Conservation (phyloP, 2,329 filamentous ascomycete species). For the Colletotrichum sublineola region DNA sequence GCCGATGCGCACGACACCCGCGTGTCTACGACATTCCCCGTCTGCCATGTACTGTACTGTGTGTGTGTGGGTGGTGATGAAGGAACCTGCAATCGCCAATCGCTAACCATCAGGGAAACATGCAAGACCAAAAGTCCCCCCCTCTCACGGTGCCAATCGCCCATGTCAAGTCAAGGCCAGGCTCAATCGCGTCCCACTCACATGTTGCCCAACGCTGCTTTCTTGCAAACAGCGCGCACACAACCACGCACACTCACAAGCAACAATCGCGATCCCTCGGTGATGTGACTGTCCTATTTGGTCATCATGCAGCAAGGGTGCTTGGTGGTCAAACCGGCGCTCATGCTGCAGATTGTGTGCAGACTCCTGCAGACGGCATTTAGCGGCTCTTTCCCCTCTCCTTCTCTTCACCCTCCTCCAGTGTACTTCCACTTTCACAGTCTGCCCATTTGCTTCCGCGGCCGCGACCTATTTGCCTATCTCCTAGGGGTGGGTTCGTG, state of each 20-base stretch:
- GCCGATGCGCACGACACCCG: conserved; percentile 6
- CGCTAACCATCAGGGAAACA: neutral
- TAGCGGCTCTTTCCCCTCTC: conserved; percentile 26
- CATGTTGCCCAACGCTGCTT: conserved; percentile 16
- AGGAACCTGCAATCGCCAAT: neutral
- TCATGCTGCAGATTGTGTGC: conserved; percentile 29
- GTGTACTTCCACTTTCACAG: no score
- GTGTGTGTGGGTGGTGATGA: neutral
- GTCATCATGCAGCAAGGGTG: conserved; percentile 21
- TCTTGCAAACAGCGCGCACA: neutral
- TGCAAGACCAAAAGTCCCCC: conserved; percentile 7
- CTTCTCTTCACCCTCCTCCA: neutral
- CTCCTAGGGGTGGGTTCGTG: neutral
- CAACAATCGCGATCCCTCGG: conserved; percentile 18
- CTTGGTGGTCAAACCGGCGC: conserved; percentile 26
- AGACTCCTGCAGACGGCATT: conserved; percentile 37
- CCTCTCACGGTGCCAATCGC: neutral
- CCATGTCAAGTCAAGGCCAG: conserved; percentile 9
- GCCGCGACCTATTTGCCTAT: neutral
- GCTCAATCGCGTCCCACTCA: conserved; percentile 27
- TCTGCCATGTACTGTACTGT: neutral
- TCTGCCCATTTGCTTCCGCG: conserved; percentile 1
- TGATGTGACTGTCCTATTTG: conserved; percentile 31
- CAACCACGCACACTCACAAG: neutral
- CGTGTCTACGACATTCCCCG: neutral